Evolutionary conservation across 2,329 filamentous ascomycete genomes (phyloP).

Genomic region (Ceratocystis albifundus): DNA sequence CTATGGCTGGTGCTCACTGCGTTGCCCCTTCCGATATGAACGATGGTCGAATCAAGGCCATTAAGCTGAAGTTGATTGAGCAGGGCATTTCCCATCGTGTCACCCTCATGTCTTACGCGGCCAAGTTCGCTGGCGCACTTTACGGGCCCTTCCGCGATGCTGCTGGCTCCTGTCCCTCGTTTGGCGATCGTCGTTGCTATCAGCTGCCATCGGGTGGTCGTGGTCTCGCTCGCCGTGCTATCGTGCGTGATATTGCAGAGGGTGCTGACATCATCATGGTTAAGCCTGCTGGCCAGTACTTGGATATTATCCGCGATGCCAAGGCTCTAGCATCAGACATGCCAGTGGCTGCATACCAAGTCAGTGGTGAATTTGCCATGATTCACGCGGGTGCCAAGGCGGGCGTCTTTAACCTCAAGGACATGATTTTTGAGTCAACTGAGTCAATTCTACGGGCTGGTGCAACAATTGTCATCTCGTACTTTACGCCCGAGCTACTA

Average conservation of each 20-base stretch:
- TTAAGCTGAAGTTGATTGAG: constrained; percentile 96
- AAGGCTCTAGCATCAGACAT: constrained; percentile 88
- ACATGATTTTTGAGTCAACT: constrained; percentile 89
- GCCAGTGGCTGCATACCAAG: constrained; percentile 91
- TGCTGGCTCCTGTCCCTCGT: constrained; percentile 78
- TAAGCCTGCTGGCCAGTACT: constrained; percentile 88
- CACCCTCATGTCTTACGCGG: constrained; percentile 92
- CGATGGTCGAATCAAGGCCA: constrained; percentile 89
- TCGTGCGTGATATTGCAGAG: constrained; percentile 78
- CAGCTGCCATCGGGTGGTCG: constrained; percentile 88
- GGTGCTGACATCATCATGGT: constrained; percentile 99
- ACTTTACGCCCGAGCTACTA: constrained; percentile 76
- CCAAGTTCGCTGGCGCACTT: constrained; percentile 92
- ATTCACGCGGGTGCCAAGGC: constrained; percentile 92
- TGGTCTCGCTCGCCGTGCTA: constrained; percentile 81
- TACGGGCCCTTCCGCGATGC: constrained; percentile 97
- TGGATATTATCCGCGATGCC: constrained; percentile 95
- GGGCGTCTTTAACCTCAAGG: constrained; percentile 87
- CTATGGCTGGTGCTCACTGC: constrained; percentile 89
- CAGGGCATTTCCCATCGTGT: constrained; percentile 84
- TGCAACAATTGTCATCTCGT: constrained; percentile 84
- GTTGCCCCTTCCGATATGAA: constrained; percentile 99
- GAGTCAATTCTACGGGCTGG: constrained; percentile 89
- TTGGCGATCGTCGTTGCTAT: constrained; percentile 93
- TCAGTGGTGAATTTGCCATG: constrained; percentile 96